Percentiles rank a stretch among this genome's conserved stretches.
Conservation (phyloP, 2,329 filamentous ascomycete species). For the Claviceps arundinis region DNA sequence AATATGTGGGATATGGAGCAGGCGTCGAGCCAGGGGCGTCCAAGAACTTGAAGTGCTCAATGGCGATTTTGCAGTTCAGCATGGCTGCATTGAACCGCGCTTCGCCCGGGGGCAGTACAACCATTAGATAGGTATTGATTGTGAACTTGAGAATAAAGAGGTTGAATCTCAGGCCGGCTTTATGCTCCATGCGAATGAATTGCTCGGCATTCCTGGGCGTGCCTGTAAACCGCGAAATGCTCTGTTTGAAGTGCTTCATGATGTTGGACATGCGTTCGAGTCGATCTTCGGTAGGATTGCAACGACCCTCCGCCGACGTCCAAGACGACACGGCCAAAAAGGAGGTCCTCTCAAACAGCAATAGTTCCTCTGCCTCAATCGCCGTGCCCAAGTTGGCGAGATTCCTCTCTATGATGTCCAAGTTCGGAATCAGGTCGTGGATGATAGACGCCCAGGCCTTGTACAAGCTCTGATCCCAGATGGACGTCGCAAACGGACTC, state of each 20-base stretch:
- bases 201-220: conserved; percentile 72
- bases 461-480: conserved; percentile 97
- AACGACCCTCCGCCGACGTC: conserved; percentile 57
- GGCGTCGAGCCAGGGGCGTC: conserved; percentile 31
- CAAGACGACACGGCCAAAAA: conserved; percentile 95
- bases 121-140: conserved; percentile 92
- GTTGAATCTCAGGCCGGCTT: conserved; percentile 65
- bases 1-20: conserved; percentile 14
- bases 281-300: conserved; percentile 83
- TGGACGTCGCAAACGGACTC: conserved; percentile 85
- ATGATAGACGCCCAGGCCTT: conserved; percentile 98
- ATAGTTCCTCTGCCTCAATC: conserved; percentile 84
- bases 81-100: conserved; percentile 82
- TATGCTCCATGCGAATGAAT: conserved; percentile 70
- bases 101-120: conserved; percentile 82
- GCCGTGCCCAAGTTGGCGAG: conserved; percentile 69
- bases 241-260: conserved; percentile 96
- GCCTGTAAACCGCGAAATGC: conserved; percentile 59
- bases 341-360: conserved; percentile 89
- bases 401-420: conserved; percentile 75
- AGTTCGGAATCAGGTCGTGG: conserved; percentile 92
- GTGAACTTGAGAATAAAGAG: conserved; percentile 93
- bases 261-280: conserved; percentile 94
- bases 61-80: conserved; percentile 77
- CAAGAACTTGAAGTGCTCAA: conserved; percentile 63